These are phyloP conservation scores for Aspergillus tubingensis DNA, from an alignment of 2,329 filamentous ascomycete species.

Conservation along the genomic window DNA sequence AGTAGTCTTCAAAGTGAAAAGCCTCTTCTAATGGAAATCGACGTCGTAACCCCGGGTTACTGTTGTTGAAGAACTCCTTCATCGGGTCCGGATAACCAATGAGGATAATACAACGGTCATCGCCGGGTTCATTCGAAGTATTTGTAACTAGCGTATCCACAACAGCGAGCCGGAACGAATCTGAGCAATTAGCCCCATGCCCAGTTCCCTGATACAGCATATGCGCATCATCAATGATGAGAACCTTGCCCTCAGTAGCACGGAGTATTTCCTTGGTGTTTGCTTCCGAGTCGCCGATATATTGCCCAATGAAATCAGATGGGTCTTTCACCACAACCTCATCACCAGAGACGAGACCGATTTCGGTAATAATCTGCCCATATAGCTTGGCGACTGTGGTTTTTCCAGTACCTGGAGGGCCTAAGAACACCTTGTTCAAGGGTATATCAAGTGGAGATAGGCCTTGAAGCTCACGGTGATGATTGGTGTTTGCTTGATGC, in stretches of 20 bases:
- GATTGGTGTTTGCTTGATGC: neutral
- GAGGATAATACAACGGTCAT: slow-evolving; percentile 10
- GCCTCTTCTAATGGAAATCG: slow-evolving; percentile 1
- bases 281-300: neutral
- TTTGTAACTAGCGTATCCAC: neutral
- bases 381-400: neutral
- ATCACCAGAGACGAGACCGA: neutral
- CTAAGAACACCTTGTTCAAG: neutral
- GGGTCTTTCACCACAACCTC: neutral
- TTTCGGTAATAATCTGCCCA: neutral
- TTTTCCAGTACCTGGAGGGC: neutral
- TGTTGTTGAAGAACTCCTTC: slow-evolving; percentile 17
- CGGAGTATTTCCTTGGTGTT: neutral
- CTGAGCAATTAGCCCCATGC: neutral
- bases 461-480: neutral
- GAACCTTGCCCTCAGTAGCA: neutral
- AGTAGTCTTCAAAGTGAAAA: neutral
- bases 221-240: neutral
- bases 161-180: neutral
- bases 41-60: slow-evolving; percentile 12
- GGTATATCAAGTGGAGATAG: neutral
- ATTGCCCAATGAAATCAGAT: neutral
- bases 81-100: slow-evolving; percentile 9
- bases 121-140: neutral
- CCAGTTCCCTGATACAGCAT: neutral